phyloP scores from a whole-genome alignment of 768 basidiomycete genomes.

The Russula compacta region DNA sequence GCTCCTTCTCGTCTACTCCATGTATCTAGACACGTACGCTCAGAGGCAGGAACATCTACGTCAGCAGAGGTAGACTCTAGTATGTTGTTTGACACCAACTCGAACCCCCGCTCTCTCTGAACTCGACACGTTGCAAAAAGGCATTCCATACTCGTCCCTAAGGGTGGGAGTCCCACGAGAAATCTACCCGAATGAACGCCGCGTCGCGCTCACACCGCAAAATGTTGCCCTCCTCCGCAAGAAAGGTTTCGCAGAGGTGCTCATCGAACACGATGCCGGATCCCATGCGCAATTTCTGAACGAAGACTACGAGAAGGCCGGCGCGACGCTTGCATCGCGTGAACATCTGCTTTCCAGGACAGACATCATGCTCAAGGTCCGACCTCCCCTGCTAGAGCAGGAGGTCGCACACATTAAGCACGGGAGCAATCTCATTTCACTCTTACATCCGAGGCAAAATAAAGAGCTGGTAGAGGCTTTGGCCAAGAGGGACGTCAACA shows the following conservation, averaged over 20 bases:
- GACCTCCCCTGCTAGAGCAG: constrained; percentile 56
- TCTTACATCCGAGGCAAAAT: constrained; percentile 80
- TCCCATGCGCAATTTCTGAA: constrained; percentile 69
- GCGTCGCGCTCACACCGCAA: constrained; percentile 75
- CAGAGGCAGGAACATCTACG: background rate
- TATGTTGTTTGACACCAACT: background rate
- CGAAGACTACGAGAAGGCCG: constrained; percentile 69
- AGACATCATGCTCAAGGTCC: constrained; percentile 82
- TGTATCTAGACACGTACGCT: constrained; percentile 3
- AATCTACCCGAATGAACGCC: constrained; percentile 65
- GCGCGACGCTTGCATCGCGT: constrained; percentile 65
- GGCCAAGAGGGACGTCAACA: constrained; percentile 55
- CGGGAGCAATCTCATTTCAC: constrained; percentile 74
- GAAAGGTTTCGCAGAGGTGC: constrained; percentile 69
- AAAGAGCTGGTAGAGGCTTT: constrained; percentile 61
- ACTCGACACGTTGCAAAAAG: constrained; percentile 23
- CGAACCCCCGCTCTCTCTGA: background rate
- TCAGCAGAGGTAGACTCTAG: constrained; percentile 11
- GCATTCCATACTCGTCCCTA: constrained; percentile 60
- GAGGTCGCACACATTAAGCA: constrained; percentile 57
- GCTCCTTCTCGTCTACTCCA: constrained; percentile 4
- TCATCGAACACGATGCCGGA: constrained; percentile 69
- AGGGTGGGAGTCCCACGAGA: constrained; percentile 73
- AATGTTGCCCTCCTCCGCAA: constrained; percentile 67
- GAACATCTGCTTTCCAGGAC: constrained; percentile 58